A percentile compares a stretch with the other conserved stretches of the same genome.
Evolutionary conservation across 176 grass and related monocot species (phyloP).

Genomic region (Ensete glaucum): DNA sequence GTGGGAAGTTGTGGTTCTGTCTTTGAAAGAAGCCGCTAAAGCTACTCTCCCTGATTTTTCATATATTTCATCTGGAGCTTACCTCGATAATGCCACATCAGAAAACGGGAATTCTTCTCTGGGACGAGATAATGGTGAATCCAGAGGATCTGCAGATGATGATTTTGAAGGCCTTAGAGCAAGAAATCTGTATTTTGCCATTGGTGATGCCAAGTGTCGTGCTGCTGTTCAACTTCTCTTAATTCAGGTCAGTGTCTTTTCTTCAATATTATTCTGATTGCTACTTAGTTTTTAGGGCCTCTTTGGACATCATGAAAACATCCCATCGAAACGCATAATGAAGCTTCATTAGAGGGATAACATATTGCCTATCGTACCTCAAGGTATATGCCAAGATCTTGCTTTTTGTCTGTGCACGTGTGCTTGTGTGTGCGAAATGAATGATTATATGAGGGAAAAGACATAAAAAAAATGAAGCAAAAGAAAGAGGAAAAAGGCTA

Average conservation of each 20-base stretch:
- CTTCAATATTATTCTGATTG: not conserved
- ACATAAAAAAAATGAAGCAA: not conserved
- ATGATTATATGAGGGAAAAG: not conserved
- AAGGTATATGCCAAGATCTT: not conserved
- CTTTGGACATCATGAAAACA: not conserved
- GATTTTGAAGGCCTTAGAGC: slow-evolving; percentile 56
- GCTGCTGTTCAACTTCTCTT: slow-evolving; percentile 96
- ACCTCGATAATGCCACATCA: slow-evolving; percentile 43
- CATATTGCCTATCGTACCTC: too few relatives aligned
- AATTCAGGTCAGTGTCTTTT: slow-evolving; percentile 68
- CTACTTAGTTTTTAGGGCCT: not conserved
- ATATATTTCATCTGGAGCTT: slow-evolving; percentile 68
- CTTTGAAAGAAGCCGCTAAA: slow-evolving; percentile 82
- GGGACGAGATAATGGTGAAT: slow-evolving; percentile 39
- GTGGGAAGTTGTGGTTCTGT: slow-evolving; percentile 74
- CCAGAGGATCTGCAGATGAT: slow-evolving; percentile 44
- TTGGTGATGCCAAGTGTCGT: slow-evolving; percentile 89
- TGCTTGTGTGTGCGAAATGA: not conserved
- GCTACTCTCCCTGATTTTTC: slow-evolving; percentile 91
- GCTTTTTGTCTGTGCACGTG: not conserved
- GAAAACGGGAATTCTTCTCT: slow-evolving; percentile 53
- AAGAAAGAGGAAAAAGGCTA: not conserved
- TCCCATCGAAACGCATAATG: not conserved
- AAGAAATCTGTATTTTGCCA: slow-evolving; percentile 80
- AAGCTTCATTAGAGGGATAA: not conserved